Percentiles rank a stretch among this genome's conserved stretches.
Conservation (phyloP, 495 filamentous ascomycete genomes). For the Amorphotheca resinae region DNA sequence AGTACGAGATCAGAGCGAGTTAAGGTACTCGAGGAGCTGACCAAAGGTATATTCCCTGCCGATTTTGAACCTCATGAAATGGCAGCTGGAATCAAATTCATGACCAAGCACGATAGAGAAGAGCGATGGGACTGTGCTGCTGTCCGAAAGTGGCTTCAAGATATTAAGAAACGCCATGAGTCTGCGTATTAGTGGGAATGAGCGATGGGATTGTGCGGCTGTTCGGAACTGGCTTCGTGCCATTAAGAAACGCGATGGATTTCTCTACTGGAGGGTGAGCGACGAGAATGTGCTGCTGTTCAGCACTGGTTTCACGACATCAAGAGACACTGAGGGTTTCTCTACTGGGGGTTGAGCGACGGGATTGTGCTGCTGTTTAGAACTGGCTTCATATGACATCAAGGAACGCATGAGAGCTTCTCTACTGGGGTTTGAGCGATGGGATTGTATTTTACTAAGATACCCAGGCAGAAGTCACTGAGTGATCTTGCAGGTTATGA, state of each 20-base stretch:
- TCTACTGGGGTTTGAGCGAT: no score
- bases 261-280: no score
- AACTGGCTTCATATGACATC: no score
- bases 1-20: constrained; percentile 18
- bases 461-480: no score
- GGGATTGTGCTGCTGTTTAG: no score
- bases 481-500: no score
- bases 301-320: no score
- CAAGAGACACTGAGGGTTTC: no score
- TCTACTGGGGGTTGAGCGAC: no score
- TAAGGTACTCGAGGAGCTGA: constrained; percentile 1
- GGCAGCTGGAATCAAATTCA: constrained; percentile 3
- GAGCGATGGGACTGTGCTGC: constrained; percentile 6
- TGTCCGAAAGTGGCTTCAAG: constrained; percentile 1
- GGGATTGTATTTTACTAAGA: no score
- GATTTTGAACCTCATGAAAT: constrained; percentile 1
- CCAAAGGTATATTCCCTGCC: neutral
- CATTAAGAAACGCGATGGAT: neutral
- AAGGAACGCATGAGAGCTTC: no score
- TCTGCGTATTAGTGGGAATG: neutral
- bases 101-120: neutral
- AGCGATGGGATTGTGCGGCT: constrained; percentile 5
- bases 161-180: neutral
- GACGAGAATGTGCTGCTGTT: no score
- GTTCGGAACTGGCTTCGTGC: constrained; percentile 1